phyloP scores from a whole-genome alignment of 2,329 filamentous ascomycete species.

The Trichoderma breve region DNA sequence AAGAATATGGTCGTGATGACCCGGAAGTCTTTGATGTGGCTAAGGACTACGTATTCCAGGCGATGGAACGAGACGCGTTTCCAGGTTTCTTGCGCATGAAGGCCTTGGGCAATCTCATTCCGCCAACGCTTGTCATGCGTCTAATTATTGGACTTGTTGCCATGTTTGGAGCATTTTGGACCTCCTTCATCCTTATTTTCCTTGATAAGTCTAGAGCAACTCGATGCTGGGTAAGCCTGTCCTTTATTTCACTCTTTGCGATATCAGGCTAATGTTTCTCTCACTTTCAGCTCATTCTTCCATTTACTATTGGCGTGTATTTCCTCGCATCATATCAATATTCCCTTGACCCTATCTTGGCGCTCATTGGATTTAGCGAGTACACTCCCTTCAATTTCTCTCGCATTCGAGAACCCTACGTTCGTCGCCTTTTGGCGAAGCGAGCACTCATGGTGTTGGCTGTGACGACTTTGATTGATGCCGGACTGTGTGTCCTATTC shows the following conservation, averaged over 20 bases:
- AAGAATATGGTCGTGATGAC: constrained; percentile 88
- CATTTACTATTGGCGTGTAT: constrained; percentile 90
- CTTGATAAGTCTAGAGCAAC: constrained; percentile 71
- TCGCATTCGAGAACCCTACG: constrained; percentile 83
- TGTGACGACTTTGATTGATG: constrained; percentile 72
- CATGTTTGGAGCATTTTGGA: constrained; percentile 93
- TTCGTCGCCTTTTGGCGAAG: constrained; percentile 79
- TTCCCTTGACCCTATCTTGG: constrained; percentile 87
- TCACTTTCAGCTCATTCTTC: constrained; percentile 63
- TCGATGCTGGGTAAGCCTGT: constrained; percentile 74
- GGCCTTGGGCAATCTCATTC: constrained; percentile 92
- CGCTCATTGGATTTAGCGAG: constrained; percentile 86
- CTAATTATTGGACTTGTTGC: constrained; percentile 77
- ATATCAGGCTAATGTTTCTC: constrained; percentile 23
- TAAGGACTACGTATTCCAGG: constrained; percentile 99
- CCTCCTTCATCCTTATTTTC: constrained; percentile 90
- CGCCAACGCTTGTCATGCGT: constrained; percentile 80
- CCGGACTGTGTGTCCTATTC: constrained; percentile 83
- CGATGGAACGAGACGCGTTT: constrained; percentile 99
- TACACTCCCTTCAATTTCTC: constrained; percentile 95
- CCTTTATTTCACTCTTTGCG: constrained; percentile 16
- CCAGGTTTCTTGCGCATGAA: constrained; percentile 94
- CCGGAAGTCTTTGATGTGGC: constrained; percentile 96
- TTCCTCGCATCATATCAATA: constrained; percentile 90
- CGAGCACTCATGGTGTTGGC: constrained; percentile 78